Conservation (phyloP, 202 grass and related monocot species). For the Brachypodium distachyon region DNA sequence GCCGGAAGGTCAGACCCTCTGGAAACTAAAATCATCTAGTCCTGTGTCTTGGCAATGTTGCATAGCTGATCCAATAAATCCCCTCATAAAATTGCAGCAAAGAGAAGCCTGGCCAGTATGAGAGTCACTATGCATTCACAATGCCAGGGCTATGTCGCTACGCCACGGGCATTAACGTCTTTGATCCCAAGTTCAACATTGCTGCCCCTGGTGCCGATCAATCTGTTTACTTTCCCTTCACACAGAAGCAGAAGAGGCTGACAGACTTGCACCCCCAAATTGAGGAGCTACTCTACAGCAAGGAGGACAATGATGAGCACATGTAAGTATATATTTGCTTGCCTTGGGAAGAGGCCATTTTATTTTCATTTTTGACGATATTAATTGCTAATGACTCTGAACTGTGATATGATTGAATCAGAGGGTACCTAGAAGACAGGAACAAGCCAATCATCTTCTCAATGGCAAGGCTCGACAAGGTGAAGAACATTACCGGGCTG, state of each 20-base stretch:
- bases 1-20: conserved; percentile 48
- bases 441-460: conserved; percentile 79
- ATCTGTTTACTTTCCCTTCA: conserved; percentile 88
- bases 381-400: neutral
- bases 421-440: conserved; percentile 59
- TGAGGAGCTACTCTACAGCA: conserved; percentile 84
- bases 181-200: conserved; percentile 95
- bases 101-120: conserved; percentile 76
- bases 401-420: conserved; percentile 28
- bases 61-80: neutral
- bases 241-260: conserved; percentile 71
- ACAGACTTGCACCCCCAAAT: conserved; percentile 68
- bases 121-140: conserved; percentile 82
- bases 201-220: conserved; percentile 88
- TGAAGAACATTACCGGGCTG: conserved; percentile 91
- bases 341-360: neutral
- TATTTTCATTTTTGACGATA: neutral
- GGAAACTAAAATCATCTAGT: neutral
- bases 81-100: conserved; percentile 42
- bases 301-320: conserved; percentile 71
- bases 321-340: conserved; percentile 44
- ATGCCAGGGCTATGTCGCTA: conserved; percentile 84
- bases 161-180: conserved; percentile 67
- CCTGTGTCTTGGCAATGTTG: neutral
- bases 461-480: conserved; percentile 87